A percentile compares a stretch with the other conserved stretches of the same genome.
These are phyloP conservation scores for Rhodotorula sp. DNA, from an alignment of 1,284 basidiomycete species.

Conservation along the genomic window DNA sequence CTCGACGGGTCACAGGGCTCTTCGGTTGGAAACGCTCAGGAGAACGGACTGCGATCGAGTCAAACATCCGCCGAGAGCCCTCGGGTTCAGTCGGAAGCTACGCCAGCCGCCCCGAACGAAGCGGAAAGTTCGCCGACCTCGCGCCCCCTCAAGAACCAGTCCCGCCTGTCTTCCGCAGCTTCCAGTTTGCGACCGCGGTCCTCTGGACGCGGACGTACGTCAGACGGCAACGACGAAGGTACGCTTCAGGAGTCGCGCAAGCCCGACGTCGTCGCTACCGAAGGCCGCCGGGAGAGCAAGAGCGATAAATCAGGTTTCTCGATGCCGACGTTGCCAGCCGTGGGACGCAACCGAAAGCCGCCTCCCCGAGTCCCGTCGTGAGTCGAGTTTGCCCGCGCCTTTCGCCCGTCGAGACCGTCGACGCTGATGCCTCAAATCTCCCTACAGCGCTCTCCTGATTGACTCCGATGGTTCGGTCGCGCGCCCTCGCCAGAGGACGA, in stretches of 20 bases:
- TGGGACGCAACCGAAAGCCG: slow-evolving; percentile 32
- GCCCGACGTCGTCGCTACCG: not conserved
- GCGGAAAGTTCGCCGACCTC: not conserved
- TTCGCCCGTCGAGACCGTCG: not conserved
- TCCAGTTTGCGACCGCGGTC: slow-evolving; percentile 10
- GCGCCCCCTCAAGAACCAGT: not conserved
- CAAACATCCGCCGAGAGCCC: too few species aligned
- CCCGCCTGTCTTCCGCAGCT: slow-evolving; percentile 3
- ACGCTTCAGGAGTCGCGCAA: not conserved
- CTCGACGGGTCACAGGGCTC: too few species aligned
- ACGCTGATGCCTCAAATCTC: too few species aligned
- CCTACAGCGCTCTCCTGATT: slow-evolving; percentile 16
- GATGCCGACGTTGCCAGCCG: slow-evolving; percentile 13
- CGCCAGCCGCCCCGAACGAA: not conserved
- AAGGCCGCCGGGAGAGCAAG: slow-evolving; percentile 10
- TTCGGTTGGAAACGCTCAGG: too few species aligned
- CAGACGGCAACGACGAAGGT: not conserved
- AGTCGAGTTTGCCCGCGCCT: not conserved
- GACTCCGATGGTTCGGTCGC: slow-evolving; percentile 20
- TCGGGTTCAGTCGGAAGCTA: not conserved
- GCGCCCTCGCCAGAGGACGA: slow-evolving; percentile 11
- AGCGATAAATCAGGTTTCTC: slow-evolving; percentile 13
- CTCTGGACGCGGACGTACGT: not conserved
- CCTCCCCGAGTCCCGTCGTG: slow-evolving; percentile 35
- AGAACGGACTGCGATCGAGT: too few species aligned